Conservation (phyloP, 306 rosid genomes). For the Vicia faba region DNA sequence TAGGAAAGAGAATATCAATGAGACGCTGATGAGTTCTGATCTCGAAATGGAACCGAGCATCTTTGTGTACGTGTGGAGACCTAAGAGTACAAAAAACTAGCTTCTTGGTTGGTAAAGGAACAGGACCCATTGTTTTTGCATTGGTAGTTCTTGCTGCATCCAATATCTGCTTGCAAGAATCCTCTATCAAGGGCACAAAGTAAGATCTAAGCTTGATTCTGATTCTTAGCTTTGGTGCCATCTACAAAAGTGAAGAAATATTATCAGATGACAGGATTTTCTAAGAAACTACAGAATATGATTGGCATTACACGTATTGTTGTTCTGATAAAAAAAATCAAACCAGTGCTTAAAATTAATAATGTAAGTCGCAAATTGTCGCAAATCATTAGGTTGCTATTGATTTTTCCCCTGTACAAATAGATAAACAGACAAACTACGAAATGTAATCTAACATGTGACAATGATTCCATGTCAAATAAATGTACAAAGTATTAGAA, state of each 20-base stretch:
- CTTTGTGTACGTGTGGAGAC: constrained; percentile 93
- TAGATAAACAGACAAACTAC: too few relatives aligned
- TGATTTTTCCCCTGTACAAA: too few relatives aligned
- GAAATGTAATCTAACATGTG: too few relatives aligned
- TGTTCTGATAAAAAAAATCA: not conserved
- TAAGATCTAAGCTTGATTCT: constrained; percentile 96
- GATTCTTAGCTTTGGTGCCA: constrained; percentile 91
- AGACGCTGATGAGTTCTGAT: constrained; percentile 96
- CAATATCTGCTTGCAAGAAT: constrained; percentile 96
- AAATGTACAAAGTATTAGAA: too few relatives aligned
- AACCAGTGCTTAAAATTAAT: too few relatives aligned
- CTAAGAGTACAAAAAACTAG: constrained; percentile 82
- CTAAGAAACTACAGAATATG: constrained; percentile 1
- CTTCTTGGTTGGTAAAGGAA: constrained; percentile 94
- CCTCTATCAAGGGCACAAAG: constrained; percentile 89
- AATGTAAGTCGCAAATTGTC: too few relatives aligned
- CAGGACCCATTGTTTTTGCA: constrained; percentile 99
- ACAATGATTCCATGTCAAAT: too few relatives aligned
- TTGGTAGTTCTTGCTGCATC: constrained; percentile 91
- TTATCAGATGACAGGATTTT: constrained; percentile 26
- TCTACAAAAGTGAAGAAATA: constrained; percentile 50
- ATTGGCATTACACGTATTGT: not conserved
- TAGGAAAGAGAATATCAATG: constrained; percentile 89
- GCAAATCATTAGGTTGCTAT: too few relatives aligned
- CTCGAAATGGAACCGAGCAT: constrained; percentile 94